Base-by-base conservation (phyloP, 106 monocot species). In the Xerophyta viscosa region DNA sequence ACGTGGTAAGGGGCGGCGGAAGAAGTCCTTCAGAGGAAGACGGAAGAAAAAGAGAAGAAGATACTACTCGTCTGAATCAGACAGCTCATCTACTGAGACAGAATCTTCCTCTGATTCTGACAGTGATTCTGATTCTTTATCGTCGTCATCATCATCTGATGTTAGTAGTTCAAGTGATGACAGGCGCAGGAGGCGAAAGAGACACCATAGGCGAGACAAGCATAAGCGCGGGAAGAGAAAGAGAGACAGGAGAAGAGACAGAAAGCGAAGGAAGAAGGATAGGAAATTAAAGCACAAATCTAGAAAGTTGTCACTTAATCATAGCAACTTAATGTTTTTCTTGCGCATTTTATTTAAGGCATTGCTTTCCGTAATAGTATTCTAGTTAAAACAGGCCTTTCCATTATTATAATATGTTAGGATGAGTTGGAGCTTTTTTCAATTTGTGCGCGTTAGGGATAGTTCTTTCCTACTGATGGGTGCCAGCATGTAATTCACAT, bases 161-260 rank as follows among this genome's bases (percentile, higher is more conserved):
- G 21, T 70, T 27, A 94, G 88, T 57, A 84, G 80, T 48, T 94
- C 94, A 61, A 84, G 81, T 71, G 81, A 94, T 69, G 88, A 84
- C 20, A 61, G 75, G 19, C 71, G 64, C 24, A 81, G 63, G 54
- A 75, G 45, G 58, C 65, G 84, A 57, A 94, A 71, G 69, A 79
- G 54, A 33, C 44, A 71, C 37, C 67, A 68, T 0, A 94, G 61
- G 63, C 64, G 62, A 55, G 84, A 81, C 30, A 94, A 88, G 49
- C 57, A 88, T 28, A 84, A 74, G 73, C 80, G 65, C 30, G 68
- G 64, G 31, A 96, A 71, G 63, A 81, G 73, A 59, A 88, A 63
- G 54, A 88, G 84, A 53, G 94, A 88, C 17, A 72, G 36, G 37
- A 81, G 55, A 52, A 61, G 84, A 2, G 94, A 88, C 8, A 88